Percentiles rank a stretch among this genome's conserved stretches.
Evolutionary conservation across 257 asterid genomes (phyloP).

Genomic region (Solanum chiquidenum): DNA sequence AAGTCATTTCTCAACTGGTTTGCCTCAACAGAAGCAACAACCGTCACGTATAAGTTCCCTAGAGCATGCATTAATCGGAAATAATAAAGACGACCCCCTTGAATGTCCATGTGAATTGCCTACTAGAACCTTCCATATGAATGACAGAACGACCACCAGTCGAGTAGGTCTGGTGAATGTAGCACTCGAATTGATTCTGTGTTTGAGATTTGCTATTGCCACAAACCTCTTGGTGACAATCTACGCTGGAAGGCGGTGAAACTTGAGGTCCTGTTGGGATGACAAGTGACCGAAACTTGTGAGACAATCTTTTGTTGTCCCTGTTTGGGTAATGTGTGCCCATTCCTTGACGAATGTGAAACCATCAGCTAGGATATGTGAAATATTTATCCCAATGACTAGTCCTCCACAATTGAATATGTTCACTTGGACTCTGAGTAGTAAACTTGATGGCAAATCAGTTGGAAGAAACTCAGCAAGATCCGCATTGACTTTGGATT

Average conservation of each 20-base stretch:
- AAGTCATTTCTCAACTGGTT: neutral
- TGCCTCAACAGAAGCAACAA: neutral
- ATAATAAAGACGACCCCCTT: neutral
- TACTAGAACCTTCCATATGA: constrained; percentile 7
- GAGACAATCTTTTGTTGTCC: neutral
- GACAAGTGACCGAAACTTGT: constrained; percentile 5
- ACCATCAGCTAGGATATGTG: constrained; percentile 15
- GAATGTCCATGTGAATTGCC: neutral
- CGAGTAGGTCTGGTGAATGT: neutral
- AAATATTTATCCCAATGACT: constrained; percentile 7
- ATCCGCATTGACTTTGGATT: neutral
- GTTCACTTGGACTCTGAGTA: constrained; percentile 5
- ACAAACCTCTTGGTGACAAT: constrained; percentile 5
- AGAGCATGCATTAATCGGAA: constrained; percentile 14
- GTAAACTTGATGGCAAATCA: neutral
- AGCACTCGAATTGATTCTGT: neutral
- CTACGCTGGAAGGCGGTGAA: neutral
- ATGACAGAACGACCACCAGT: constrained; percentile 6
- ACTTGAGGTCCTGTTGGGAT: neutral
- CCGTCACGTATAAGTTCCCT: constrained; percentile 8
- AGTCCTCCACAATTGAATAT: constrained; percentile 19
- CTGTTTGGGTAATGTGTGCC: constrained; percentile 1
- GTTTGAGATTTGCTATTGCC: neutral
- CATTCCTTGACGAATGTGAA: constrained; percentile 18
- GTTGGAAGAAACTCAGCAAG: constrained; percentile 3